These are phyloP conservation scores for Fusarium aywerte DNA, from an alignment of 2,329 filamentous ascomycete genomes.

Conservation along the genomic window DNA sequence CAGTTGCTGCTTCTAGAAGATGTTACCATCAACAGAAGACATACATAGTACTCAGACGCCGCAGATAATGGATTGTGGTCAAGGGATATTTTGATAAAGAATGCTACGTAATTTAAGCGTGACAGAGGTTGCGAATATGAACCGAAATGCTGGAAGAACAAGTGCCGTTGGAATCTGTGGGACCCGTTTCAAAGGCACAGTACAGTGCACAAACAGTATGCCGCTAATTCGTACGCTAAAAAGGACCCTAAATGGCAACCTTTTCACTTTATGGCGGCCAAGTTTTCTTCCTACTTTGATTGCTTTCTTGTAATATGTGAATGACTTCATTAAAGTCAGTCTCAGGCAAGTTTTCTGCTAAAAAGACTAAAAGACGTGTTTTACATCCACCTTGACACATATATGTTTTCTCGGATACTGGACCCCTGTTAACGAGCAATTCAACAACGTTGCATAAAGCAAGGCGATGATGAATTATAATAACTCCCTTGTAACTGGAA, in stretches of 20 bases:
- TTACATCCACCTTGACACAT: conserved; percentile 7
- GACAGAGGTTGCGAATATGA: conserved; percentile 31
- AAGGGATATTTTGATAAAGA: conserved; percentile 31
- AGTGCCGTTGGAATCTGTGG: conserved; percentile 40
- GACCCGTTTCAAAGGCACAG: conserved; percentile 27
- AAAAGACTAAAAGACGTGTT: neutral
- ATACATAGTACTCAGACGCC: neutral
- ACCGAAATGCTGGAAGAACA: conserved; percentile 43
- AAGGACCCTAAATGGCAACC: conserved; percentile 14
- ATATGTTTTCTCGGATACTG: neutral
- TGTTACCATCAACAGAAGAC: neutral
- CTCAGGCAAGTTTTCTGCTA: neutral
- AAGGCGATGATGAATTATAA: conserved; percentile 25
- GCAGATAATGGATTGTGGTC: neutral
- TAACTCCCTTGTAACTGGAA: conserved; percentile 19
- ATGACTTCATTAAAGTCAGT: conserved; percentile 23
- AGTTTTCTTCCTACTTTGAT: conserved; percentile 14
- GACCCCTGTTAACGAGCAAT: conserved; percentile 10
- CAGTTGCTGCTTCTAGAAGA: neutral
- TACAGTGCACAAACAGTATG: conserved; percentile 39
- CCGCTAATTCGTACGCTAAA: conserved; percentile 25
- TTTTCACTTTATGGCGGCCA: conserved; percentile 18
- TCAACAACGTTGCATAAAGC: conserved; percentile 5
- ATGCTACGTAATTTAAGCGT: conserved; percentile 36
- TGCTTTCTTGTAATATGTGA: conserved; percentile 1